Conservation (phyloP, 2,329 filamentous ascomycete species). For the Aspergillus pseudoglaucus region DNA sequence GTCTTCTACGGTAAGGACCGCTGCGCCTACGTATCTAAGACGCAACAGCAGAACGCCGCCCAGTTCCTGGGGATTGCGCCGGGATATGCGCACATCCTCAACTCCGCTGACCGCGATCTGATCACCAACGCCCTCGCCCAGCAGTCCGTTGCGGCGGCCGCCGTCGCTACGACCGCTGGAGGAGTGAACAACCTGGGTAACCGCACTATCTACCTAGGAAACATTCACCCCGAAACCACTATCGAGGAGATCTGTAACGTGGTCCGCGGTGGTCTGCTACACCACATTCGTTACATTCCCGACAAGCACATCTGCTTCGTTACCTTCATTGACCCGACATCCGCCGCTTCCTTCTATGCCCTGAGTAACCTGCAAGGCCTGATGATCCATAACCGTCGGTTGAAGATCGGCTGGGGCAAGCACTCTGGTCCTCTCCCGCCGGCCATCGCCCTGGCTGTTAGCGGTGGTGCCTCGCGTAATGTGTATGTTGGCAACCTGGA, state of each 20-base stretch:
- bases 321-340: slow-evolving; percentile 97
- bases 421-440: slow-evolving; percentile 94
- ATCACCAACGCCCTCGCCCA: slow-evolving; percentile 95
- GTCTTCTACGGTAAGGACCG: slow-evolving; percentile 99
- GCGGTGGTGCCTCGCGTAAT: slow-evolving; percentile 93
- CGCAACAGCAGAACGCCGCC: slow-evolving; percentile 96
- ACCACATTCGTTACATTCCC: slow-evolving; percentile 97
- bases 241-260: slow-evolving; percentile 99
- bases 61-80: slow-evolving; percentile 97
- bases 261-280: slow-evolving; percentile 85
- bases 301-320: slow-evolving; percentile 99
- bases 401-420: slow-evolving; percentile 99
- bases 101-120: slow-evolving; percentile 89
- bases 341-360: slow-evolving; percentile 94
- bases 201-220: slow-evolving; percentile 93
- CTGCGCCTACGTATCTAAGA: slow-evolving; percentile 98
- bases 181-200: slow-evolving; percentile 97
- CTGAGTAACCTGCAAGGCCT: slow-evolving; percentile 94
- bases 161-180: slow-evolving; percentile 91
- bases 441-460: slow-evolving; percentile 91
- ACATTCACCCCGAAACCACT: slow-evolving; percentile 97
- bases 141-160: slow-evolving; percentile 93
- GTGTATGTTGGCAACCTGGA: slow-evolving; percentile 98
- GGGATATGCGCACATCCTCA: slow-evolving; percentile 92
- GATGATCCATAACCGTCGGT: slow-evolving; percentile 96